Evolutionary conservation across 495 filamentous ascomycete genomes (phyloP).

Genomic region (Aspergillus kassunensis): DNA sequence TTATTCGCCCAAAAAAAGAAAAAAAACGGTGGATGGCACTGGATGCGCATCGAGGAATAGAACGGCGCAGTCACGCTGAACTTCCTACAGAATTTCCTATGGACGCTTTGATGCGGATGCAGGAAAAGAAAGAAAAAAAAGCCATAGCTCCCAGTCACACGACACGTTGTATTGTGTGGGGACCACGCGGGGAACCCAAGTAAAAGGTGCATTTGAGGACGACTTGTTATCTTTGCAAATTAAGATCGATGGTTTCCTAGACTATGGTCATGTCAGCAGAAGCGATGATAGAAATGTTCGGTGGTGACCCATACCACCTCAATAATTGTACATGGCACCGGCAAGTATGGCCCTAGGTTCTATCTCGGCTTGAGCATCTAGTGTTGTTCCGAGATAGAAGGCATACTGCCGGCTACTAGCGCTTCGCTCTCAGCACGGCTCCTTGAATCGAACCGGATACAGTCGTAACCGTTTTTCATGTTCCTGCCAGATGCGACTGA

Average conservation of each 20-base stretch:
- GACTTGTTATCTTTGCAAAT: slow-evolving; percentile 4
- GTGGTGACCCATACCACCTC: slow-evolving; percentile 25
- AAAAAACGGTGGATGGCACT: neutral
- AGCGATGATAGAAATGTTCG: neutral
- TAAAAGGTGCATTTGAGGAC: slow-evolving; percentile 4
- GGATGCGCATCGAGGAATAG: neutral
- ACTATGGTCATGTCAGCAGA: slow-evolving; percentile 9
- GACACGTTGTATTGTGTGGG: slow-evolving; percentile 3
- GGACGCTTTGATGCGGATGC: neutral
- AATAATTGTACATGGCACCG: slow-evolving; percentile 31
- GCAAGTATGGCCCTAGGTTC: slow-evolving; percentile 15
- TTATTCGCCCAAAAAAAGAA: neutral
- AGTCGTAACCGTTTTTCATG: neutral
- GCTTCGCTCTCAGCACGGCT: slow-evolving; percentile 1
- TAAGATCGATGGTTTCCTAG: slow-evolving; percentile 3
- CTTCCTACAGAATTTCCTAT: neutral
- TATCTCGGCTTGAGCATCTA: neutral
- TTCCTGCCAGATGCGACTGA: neutral
- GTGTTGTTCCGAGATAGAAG: slow-evolving; percentile 1
- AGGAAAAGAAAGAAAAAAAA: neutral
- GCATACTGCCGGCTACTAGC: slow-evolving; percentile 20
- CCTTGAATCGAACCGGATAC: neutral
- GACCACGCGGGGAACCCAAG: slow-evolving; percentile 10
- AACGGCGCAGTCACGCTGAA: neutral
- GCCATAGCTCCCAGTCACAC: slow-evolving; percentile 7